Evolutionary conservation across 345 rosid genomes (phyloP).

Genomic region (Odontarrhena argentea): DNA sequence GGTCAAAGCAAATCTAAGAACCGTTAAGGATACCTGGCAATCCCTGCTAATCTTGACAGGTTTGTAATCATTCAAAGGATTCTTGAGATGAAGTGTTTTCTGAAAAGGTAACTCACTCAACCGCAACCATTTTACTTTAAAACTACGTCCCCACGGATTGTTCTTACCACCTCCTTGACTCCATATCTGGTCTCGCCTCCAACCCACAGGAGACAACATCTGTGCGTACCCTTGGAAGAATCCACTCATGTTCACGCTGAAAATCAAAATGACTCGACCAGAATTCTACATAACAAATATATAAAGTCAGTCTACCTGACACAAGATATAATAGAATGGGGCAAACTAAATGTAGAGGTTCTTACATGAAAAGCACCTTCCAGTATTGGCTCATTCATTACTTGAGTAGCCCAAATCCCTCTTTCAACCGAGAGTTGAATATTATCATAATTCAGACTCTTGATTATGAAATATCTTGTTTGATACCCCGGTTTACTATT

Average conservation of each 20-base stretch:
- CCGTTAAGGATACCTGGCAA: constrained; percentile 70
- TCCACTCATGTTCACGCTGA: constrained; percentile 99
- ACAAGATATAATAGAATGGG: constrained; percentile 34
- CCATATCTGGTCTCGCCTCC: constrained; percentile 93
- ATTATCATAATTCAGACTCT: constrained; percentile 86
- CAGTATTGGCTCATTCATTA: constrained; percentile 95
- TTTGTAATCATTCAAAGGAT: constrained; percentile 87
- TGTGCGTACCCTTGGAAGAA: constrained; percentile 98
- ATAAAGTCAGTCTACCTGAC: constrained; percentile 18
- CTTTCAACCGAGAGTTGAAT: constrained; percentile 73
- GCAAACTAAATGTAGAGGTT: constrained; percentile 32
- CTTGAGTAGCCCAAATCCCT: constrained; percentile 99
- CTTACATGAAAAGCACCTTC: constrained; percentile 95
- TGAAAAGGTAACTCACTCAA: constrained; percentile 87
- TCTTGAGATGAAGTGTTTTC: constrained; percentile 92
- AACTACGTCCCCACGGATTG: constrained; percentile 94
- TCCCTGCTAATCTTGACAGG: constrained; percentile 99
- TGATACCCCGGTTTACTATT: constrained; percentile 48
- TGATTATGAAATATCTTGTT: constrained; percentile 89
- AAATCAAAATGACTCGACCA: constrained; percentile 76
- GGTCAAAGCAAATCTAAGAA: constrained; percentile 9
- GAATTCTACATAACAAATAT: constrained; percentile 73
- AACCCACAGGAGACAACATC: constrained; percentile 91
- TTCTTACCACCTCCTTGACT: constrained; percentile 82
- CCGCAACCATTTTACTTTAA: constrained; percentile 86